Percentiles rank a stretch among this genome's conserved stretches.
Evolutionary conservation across 2,329 filamentous ascomycete genomes (phyloP).

Genomic region (Alternaria solani): DNA sequence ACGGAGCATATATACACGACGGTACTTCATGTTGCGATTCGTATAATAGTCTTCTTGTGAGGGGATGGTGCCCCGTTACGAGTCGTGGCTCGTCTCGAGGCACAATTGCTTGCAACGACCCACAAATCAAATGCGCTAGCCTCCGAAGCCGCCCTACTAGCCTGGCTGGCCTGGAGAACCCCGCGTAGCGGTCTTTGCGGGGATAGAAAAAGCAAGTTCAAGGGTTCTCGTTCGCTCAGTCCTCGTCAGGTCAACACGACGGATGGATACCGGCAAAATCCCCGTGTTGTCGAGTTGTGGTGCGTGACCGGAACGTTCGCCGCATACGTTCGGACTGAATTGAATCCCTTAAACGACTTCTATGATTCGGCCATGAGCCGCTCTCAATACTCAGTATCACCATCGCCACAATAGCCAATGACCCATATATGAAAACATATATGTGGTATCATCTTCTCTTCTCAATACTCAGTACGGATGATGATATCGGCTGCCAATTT

Average conservation of each 20-base stretch:
- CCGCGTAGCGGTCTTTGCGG: neutral
- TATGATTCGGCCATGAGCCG: neutral
- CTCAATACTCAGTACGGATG: neutral
- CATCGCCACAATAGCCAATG: too few species aligned
- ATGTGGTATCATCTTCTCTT: too few species aligned
- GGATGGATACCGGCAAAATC: neutral
- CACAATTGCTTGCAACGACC: slow-evolving; percentile 1
- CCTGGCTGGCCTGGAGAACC: slow-evolving; percentile 2
- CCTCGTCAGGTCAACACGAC: neutral
- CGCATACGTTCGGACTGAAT: neutral
- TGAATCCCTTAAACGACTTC: neutral
- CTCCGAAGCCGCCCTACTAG: neutral
- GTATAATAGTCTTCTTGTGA: too few species aligned
- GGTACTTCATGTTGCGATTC: neutral
- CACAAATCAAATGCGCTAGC: slow-evolving; percentile 1
- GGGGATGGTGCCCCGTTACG: neutral
- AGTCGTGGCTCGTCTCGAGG: slow-evolving; percentile 5
- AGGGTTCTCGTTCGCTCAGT: neutral
- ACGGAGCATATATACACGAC: neutral
- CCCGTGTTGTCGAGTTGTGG: neutral
- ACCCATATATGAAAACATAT: too few species aligned
- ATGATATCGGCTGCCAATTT: neutral
- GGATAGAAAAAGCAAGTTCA: neutral
- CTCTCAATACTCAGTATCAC: neutral
- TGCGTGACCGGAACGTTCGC: neutral